Evolutionary conservation across 371 early-diverging fungal genomes (phyloP), one percentile per base, ranked within the genome.

Genomic region (Smittium culicis): DNA sequence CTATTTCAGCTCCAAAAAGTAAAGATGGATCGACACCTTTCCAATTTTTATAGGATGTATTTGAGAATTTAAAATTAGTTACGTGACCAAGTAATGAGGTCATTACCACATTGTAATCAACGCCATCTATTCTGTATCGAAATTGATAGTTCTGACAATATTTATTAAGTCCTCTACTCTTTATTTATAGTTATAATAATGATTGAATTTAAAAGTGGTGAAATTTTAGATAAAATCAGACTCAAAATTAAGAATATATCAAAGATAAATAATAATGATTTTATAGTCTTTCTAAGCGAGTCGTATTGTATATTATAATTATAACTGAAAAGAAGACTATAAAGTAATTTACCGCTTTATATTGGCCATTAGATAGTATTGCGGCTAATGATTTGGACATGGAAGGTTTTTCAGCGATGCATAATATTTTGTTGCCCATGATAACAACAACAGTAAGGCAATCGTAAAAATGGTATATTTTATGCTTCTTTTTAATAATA

Each of bases 401-500:
- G 61, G 93, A 89, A 35, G 97, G 97, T 79, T 99, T 99, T 74
- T 99, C 99, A 66, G 99, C 99, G 54, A 99, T 96, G 76, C 94
- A 93, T 54, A 97, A 76, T 31, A 90, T 79, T 66, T 63, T 63
- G 28, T 63, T 30, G 5, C 14, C n/a, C 69, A 77, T 80, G 86
- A 86, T 87, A n/a, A n/a, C n/a, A n/a, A n/a, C n/a, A n/a, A n/a
- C n/a, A n/a, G n/a, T n/a, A n/a, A n/a, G n/a, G n/a, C n/a, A n/a
- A n/a, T n/a, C n/a, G n/a, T n/a, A n/a, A n/a, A n/a, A n/a, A n/a
- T n/a, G n/a, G n/a, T n/a, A n/a, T n/a, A n/a, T n/a, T n/a, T n/a
- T n/a, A n/a, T n/a, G n/a, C n/a, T n/a, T n/a, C n/a, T n/a, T n/a
- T n/a, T n/a, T n/a, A n/a, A n/a, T n/a, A n/a, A n/a, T n/a, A n/a